Percentiles rank a stretch among this genome's conserved stretches.
Conservation (phyloP, 208 protist species). For the Crithidia bombi region DNA sequence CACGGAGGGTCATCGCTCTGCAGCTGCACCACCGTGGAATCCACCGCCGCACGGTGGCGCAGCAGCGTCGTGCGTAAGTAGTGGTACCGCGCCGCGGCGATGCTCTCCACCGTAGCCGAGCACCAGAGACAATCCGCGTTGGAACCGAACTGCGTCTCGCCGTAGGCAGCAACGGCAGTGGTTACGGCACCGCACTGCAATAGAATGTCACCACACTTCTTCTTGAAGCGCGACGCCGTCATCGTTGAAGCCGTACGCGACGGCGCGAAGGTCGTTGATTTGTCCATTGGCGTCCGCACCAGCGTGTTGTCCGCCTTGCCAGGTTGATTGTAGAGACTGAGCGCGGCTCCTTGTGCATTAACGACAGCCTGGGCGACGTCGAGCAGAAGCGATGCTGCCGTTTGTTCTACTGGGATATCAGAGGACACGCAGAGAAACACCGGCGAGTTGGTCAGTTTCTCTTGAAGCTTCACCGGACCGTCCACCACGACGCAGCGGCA, state of each 20-base stretch:
- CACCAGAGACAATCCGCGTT: constrained; percentile 71
- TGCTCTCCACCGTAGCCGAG: constrained; percentile 76
- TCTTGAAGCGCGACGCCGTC: constrained; percentile 40
- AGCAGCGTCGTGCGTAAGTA: constrained; percentile 49
- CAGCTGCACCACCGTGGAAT: constrained; percentile 53
- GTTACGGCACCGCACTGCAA: constrained; percentile 68
- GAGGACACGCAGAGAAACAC: constrained; percentile 26
- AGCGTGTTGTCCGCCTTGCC: constrained; percentile 28
- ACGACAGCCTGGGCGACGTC: constrained; percentile 48
- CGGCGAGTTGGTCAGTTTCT: constrained; percentile 12
- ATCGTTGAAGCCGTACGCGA: constrained; percentile 22
- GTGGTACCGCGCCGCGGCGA: constrained; percentile 80
- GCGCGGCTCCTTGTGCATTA: constrained; percentile 24
- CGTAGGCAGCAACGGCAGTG: constrained; percentile 58
- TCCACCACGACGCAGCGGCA: constrained; percentile 85
- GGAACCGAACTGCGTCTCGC: constrained; percentile 64
- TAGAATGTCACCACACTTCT: constrained; percentile 74
- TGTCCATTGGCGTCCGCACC: constrained; percentile 44
- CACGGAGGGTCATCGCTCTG: constrained; percentile 56
- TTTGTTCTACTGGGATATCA: constrained; percentile 35
- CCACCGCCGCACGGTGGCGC: constrained; percentile 24
- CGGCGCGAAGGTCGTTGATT: constrained; percentile 14
- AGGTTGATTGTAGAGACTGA: constrained; percentile 29
- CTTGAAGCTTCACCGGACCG: constrained; percentile 27
- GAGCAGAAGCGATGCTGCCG: constrained; percentile 33